Evolutionary conservation across 192 early-diverging fungal species (phyloP).

Genomic region (Paraglomus occultum): DNA sequence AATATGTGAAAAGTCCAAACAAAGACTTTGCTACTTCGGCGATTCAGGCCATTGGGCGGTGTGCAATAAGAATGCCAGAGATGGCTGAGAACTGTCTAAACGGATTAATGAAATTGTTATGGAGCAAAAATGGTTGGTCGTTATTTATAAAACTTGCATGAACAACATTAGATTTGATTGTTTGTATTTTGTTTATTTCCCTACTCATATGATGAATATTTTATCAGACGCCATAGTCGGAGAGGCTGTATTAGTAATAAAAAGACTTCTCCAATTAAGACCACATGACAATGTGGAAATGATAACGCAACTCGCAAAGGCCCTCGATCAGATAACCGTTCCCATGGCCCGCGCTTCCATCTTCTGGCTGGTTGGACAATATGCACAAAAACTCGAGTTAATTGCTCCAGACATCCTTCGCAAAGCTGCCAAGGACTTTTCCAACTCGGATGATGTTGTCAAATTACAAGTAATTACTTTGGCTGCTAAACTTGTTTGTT

Average conservation of each 20-base stretch:
- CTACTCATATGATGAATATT: neutral
- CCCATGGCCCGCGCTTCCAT: constrained; percentile 81
- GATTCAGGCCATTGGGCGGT: constrained; percentile 61
- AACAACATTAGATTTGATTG: neutral
- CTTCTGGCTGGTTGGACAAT: constrained; percentile 84
- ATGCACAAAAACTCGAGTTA: constrained; percentile 59
- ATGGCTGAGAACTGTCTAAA: constrained; percentile 53
- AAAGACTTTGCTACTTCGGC: constrained; percentile 62
- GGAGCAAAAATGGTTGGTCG: constrained; percentile 57
- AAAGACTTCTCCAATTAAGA: constrained; percentile 61
- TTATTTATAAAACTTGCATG: neutral
- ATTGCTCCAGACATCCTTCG: constrained; percentile 84
- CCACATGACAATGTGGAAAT: constrained; percentile 45
- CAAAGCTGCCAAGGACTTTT: constrained; percentile 61
- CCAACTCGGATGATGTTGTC: constrained; percentile 57
- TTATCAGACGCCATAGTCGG: constrained; percentile 65
- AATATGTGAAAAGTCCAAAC: constrained; percentile 68
- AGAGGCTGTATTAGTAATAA: constrained; percentile 74
- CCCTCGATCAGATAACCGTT: constrained; percentile 61
- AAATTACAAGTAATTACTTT: constrained; percentile 86
- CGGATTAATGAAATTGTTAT: constrained; percentile 55
- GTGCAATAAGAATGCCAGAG: constrained; percentile 56
- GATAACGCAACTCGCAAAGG: constrained; percentile 57
- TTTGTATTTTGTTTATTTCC: neutral
- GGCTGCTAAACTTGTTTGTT: constrained; percentile 63